A percentile compares a stretch with the other conserved stretches of the same genome.
Evolutionary conservation across 306 rosid genomes (phyloP).

Genomic region (Rosa persica): DNA sequence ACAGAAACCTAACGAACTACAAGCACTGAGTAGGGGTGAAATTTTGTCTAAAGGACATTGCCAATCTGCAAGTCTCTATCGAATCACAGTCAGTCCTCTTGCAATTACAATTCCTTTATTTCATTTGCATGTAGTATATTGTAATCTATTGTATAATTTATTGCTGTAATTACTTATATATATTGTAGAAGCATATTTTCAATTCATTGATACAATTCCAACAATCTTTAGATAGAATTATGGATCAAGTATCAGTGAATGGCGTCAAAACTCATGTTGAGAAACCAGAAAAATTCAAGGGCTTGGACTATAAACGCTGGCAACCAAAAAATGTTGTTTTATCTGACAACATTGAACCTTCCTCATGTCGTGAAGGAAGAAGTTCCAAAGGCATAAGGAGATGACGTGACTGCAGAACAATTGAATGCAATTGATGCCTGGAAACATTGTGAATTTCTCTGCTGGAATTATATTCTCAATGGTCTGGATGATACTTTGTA

Average conservation of each 20-base stretch:
- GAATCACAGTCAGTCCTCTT: background rate
- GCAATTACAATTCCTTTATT: background rate
- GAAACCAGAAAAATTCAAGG: slow-evolving; percentile 7
- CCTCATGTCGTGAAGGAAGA: slow-evolving; percentile 13
- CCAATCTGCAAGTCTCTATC: background rate
- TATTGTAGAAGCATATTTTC: no score
- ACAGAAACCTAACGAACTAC: background rate
- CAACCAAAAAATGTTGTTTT: slow-evolving; percentile 9
- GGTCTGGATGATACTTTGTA: background rate
- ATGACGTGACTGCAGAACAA: background rate
- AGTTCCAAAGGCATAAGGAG: background rate
- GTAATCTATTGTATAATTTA: background rate
- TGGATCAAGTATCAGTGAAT: background rate
- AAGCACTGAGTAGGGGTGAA: background rate
- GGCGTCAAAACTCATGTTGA: background rate
- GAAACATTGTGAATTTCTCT: background rate
- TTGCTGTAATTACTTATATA: no score
- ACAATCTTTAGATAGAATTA: background rate
- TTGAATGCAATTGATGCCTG: background rate
- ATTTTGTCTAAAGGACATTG: background rate
- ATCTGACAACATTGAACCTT: background rate
- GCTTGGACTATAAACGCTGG: background rate
- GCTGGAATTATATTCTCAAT: background rate
- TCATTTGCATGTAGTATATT: no score
- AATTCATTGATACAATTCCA: no score